Conservation (phyloP, 345 rosid species). For the Populus euphratica region DNA sequence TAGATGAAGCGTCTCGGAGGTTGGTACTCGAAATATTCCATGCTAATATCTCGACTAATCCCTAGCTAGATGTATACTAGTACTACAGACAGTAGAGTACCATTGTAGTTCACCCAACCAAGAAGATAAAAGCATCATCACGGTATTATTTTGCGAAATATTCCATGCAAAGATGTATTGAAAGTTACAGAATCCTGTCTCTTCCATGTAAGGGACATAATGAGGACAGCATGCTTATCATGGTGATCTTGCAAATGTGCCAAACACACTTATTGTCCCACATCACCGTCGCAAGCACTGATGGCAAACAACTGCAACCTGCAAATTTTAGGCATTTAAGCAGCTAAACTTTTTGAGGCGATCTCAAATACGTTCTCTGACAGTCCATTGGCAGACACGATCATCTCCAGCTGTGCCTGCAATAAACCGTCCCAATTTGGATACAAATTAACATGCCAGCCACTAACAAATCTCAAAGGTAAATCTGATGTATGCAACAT, state of each 20-base stretch:
- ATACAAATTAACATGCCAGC: neutral
- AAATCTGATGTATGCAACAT: neutral
- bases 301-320: neutral
- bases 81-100: neutral
- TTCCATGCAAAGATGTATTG: neutral
- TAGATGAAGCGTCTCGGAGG: neutral
- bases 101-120: neutral
- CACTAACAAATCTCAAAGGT: neutral
- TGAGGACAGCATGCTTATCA: neutral
- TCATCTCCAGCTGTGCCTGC: conserved; percentile 96
- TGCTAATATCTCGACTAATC: neutral
- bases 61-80: neutral
- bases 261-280: neutral
- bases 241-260: neutral
- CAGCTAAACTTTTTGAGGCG: conserved; percentile 87
- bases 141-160: neutral
- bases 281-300: neutral
- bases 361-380: conserved; percentile 96
- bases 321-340: conserved; percentile 24
- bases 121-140: neutral
- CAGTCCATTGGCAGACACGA: conserved; percentile 78
- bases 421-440: conserved; percentile 8
- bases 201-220: neutral
- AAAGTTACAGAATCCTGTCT: neutral
- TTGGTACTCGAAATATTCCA: too few species aligned